Percentiles rank a stretch among this genome's conserved stretches.
These are phyloP conservation scores for Carex pumila DNA, from an alignment of 176 grass and related monocot genomes.

Conservation along the genomic window DNA sequence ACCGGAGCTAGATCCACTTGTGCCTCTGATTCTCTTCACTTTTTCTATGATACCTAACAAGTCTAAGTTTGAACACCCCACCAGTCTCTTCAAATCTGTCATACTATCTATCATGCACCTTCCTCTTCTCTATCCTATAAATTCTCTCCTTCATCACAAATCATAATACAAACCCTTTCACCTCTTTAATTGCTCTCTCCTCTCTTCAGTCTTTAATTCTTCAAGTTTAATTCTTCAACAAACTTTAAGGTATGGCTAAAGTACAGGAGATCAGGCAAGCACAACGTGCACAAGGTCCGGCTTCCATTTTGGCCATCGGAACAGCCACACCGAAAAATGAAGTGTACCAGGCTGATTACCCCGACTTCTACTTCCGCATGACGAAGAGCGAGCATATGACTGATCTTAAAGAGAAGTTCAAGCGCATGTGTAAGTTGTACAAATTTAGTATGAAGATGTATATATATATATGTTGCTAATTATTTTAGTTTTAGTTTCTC, in stretches of 20 bases:
- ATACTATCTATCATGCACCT: neutral
- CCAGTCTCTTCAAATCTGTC: neutral
- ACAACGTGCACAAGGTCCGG: conserved; percentile 18
- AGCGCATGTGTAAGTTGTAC: conserved; percentile 24
- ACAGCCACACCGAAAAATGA: conserved; percentile 16
- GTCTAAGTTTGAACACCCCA: neutral
- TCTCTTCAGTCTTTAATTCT: neutral
- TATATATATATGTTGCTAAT: neutral
- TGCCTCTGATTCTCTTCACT: neutral
- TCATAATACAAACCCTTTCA: neutral
- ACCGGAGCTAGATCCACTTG: neutral
- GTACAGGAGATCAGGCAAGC: conserved; percentile 26
- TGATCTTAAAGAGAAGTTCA: conserved; percentile 26
- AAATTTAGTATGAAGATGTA: neutral
- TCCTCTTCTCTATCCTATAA: neutral
- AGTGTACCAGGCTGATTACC: conserved; percentile 16
- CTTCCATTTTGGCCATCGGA: conserved; percentile 16
- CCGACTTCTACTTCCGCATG: conserved; percentile 26
- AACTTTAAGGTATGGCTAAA: neutral
- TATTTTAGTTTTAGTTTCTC: neutral
- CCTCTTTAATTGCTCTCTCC: neutral
- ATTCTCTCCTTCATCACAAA: neutral
- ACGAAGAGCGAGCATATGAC: conserved; percentile 28
- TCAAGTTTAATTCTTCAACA: neutral
- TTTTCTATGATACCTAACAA: neutral